These are phyloP conservation scores for Rosa rugosa DNA, from an alignment of 306 rosid genomes.

Conservation along the genomic window DNA sequence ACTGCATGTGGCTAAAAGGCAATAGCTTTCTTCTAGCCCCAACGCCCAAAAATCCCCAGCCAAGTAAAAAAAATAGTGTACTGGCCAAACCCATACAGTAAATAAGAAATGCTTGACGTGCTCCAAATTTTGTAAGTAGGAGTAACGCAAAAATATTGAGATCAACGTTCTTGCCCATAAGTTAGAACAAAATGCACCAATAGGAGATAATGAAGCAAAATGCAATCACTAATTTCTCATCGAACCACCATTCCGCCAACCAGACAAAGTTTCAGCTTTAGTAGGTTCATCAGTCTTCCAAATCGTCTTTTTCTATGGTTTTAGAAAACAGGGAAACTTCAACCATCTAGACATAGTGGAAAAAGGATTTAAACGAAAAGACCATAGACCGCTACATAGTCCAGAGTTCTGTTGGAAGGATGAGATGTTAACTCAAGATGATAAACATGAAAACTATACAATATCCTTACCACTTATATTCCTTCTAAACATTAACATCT, in stretches of 20 bases:
- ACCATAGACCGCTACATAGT: not conserved
- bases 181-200: not conserved
- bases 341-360: not conserved
- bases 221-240: not conserved
- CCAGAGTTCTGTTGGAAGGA: not conserved
- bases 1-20: not conserved
- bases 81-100: not conserved
- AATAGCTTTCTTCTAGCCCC: not conserved
- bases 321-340: not conserved
- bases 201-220: not conserved
- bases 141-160: too few relatives aligned
- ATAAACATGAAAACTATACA: not conserved
- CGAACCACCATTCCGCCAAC: not conserved
- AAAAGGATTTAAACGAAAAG: not conserved
- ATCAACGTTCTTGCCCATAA: not conserved
- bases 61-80: not conserved
- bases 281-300: not conserved
- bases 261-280: not conserved
- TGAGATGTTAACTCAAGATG: not conserved
- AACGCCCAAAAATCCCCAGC: not conserved
- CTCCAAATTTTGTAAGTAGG: not conserved
- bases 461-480: constrained; percentile 2
- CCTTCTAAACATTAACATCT: not conserved
- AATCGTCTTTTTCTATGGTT: not conserved
- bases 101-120: not conserved